Conservation (phyloP, 805 yeast genomes). For the Maudiozyma serrabonitensis region DNA sequence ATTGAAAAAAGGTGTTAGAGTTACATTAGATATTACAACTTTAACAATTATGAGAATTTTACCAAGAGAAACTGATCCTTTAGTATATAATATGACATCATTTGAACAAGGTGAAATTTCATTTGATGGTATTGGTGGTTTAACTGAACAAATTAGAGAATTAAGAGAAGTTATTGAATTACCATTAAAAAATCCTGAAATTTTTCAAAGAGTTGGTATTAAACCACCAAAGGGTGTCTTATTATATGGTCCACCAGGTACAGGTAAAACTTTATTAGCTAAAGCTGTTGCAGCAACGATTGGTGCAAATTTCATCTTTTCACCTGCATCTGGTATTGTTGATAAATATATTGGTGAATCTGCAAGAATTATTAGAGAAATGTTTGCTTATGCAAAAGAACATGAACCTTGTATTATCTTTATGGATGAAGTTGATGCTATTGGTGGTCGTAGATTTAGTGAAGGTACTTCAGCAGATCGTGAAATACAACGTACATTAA, state of each 20-base stretch:
- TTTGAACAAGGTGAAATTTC: conserved; percentile 97
- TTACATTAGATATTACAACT: conserved; percentile 95
- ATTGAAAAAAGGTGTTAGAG: conserved; percentile 89
- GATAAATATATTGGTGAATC: conserved; percentile 98
- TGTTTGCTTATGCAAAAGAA: conserved; percentile 96
- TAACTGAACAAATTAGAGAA: conserved; percentile 91
- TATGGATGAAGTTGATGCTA: conserved; percentile 98
- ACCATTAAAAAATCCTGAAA: conserved; percentile 94
- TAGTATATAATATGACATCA: conserved; percentile 96
- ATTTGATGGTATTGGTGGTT: conserved; percentile 92
- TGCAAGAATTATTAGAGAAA: conserved; percentile 91
- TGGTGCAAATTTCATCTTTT: conserved; percentile 93
- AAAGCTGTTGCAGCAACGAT: conserved; percentile 98
- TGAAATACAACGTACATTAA: conserved; percentile 93
- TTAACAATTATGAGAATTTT: conserved; percentile 93
- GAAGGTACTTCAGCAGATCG: conserved; percentile 99
- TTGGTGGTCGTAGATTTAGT: conserved; percentile 94
- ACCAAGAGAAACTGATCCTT: conserved; percentile 96
- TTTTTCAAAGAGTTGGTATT: conserved; percentile 91
- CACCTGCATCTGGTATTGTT: conserved; percentile 97
- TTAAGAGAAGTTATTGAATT: conserved; percentile 94
- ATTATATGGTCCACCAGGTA: conserved; percentile 97
- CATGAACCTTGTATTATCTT: conserved; percentile 97
- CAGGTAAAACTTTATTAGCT: conserved; percentile 92
- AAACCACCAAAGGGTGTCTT: conserved; percentile 98